phyloP scores from a whole-genome alignment of 1,284 basidiomycete genomes.

The Cutaneotrichosporon spelunceum region DNA sequence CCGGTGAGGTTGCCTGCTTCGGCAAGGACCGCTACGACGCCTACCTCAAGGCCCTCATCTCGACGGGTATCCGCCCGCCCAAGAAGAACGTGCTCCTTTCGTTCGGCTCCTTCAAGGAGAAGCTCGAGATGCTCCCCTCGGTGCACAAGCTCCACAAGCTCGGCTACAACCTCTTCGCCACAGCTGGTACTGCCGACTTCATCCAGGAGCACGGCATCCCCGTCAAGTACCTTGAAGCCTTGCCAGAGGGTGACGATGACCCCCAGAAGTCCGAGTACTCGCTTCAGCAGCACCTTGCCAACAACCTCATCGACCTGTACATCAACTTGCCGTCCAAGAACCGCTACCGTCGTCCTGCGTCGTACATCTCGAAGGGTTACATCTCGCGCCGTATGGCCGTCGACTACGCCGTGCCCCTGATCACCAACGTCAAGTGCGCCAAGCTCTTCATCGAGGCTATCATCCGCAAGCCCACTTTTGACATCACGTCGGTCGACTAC shows the following conservation, averaged over 20 bases:
- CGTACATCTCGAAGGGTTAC: constrained; percentile 96
- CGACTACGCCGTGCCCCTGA: constrained; percentile 93
- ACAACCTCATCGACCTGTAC: constrained; percentile 97
- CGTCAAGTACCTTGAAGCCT: constrained; percentile 80
- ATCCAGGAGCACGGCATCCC: constrained; percentile 65
- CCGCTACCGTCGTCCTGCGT: constrained; percentile 93
- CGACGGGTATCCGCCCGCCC: constrained; percentile 88
- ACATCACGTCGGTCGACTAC: constrained; percentile 86
- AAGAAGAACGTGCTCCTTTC: constrained; percentile 57
- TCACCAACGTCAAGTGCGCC: constrained; percentile 99
- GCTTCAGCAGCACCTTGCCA: constrained; percentile 86
- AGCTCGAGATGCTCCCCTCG: constrained; percentile 90
- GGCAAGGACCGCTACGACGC: constrained; percentile 97
- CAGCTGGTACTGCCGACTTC: constrained; percentile 94
- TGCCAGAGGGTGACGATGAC: constrained; percentile 65
- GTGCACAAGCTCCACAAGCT: constrained; percentile 94
- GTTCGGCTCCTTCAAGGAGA: constrained; percentile 90
- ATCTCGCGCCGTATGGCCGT: constrained; percentile 98
- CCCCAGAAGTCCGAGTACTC: constrained; percentile 94
- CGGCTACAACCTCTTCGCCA: constrained; percentile 96
- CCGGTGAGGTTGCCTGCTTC: constrained; percentile 98
- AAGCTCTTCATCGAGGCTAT: constrained; percentile 95
- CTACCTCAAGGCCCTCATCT: constrained; percentile 93
- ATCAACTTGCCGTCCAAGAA: constrained; percentile 99
- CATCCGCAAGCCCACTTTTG: constrained; percentile 76